phyloP scores from a whole-genome alignment of 495 filamentous ascomycete species.

The Aspergillus coremiiformis region DNA sequence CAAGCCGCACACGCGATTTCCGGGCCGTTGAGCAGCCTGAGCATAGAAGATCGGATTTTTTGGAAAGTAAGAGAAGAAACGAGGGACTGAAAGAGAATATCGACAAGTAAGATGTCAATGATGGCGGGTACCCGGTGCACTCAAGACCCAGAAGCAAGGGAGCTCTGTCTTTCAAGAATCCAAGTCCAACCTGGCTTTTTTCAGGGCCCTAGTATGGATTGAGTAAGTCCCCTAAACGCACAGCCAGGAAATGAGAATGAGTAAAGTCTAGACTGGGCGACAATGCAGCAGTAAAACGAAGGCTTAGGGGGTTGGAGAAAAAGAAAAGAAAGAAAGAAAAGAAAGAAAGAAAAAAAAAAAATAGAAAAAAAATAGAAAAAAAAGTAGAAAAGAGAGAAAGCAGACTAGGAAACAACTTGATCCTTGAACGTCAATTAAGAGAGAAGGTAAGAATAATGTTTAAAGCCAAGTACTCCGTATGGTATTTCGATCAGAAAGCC shows the following conservation, averaged over 20 bases:
- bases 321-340: background rate
- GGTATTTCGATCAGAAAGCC: background rate
- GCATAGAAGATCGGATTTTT: background rate
- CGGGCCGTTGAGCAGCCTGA: background rate
- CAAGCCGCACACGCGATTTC: background rate
- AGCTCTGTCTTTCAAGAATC: constrained; percentile 1
- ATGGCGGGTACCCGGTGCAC: constrained; percentile 1
- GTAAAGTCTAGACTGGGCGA: background rate
- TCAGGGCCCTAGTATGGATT: background rate
- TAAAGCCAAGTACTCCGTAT: background rate
- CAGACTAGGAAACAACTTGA: too few species aligned
- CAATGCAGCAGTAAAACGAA: background rate
- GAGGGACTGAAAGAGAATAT: constrained; percentile 1
- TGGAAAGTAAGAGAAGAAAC: constrained; percentile 9
- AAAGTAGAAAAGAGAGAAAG: background rate
- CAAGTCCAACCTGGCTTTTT: background rate
- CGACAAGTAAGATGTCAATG: constrained; percentile 4
- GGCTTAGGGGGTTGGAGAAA: too few species aligned
- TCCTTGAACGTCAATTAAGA: background rate
- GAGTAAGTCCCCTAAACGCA: background rate
- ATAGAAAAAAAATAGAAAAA: background rate
- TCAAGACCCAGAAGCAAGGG: constrained; percentile 10
- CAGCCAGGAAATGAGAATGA: background rate
- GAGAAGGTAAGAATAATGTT: background rate
- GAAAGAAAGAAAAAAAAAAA: background rate